A percentile compares a stretch with the other conserved stretches of the same genome.
phyloP scores from a whole-genome alignment of 106 monocot genomes.

The Amphibolis antarctica region DNA sequence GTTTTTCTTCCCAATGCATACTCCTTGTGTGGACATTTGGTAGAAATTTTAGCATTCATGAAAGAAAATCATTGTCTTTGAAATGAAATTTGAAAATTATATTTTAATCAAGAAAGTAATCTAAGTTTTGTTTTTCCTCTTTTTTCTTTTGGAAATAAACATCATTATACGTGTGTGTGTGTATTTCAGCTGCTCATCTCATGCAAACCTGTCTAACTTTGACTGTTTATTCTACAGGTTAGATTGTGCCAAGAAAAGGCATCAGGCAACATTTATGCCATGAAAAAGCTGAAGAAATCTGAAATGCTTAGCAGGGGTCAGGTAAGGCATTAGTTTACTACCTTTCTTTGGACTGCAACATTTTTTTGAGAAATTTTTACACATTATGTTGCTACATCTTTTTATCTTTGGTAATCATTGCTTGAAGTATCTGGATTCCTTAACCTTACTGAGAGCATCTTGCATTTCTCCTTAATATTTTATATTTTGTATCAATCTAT shows the following conservation, averaged over 20 bases:
- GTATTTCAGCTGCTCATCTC: too few relatives aligned
- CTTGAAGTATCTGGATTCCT: not conserved
- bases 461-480: not conserved
- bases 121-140: too few relatives aligned
- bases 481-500: too few relatives aligned
- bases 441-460: not conserved
- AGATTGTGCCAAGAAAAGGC: slow-evolving; percentile 62
- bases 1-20: not conserved
- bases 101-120: too few relatives aligned
- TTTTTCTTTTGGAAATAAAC: too few relatives aligned
- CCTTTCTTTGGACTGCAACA: not conserved
- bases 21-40: too few relatives aligned
- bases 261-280: slow-evolving; percentile 67
- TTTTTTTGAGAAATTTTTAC: not conserved
- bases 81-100: not conserved
- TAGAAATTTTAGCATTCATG: not conserved
- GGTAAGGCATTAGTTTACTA: slow-evolving; percentile 18
- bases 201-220: too few relatives aligned
- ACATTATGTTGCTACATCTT: not conserved
- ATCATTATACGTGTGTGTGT: too few relatives aligned
- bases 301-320: slow-evolving; percentile 83
- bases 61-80: not conserved
- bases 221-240: slow-evolving; percentile 25
- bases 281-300: slow-evolving; percentile 81
- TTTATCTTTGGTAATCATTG: not conserved